Conservation (phyloP, 257 asterid species). For the Solanum tarapatanum region DNA sequence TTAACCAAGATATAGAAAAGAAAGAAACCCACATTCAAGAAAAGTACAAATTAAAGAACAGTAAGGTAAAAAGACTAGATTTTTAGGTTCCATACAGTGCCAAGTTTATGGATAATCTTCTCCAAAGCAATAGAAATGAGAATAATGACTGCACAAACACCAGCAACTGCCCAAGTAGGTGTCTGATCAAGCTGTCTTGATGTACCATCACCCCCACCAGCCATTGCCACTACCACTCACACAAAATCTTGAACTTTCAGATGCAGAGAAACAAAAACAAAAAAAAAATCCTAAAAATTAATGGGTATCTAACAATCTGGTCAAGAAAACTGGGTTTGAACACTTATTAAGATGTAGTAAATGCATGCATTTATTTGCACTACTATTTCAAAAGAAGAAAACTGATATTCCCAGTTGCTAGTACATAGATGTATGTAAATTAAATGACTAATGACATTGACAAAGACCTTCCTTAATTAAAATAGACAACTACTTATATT, state of each 20-base stretch:
- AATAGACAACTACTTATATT: not conserved
- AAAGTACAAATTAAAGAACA: not conserved
- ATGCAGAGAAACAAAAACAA: not conserved
- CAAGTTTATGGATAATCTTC: conserved; percentile 67
- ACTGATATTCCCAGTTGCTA: not conserved
- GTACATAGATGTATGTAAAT: not conserved
- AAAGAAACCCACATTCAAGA: not conserved
- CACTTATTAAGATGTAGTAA: not conserved
- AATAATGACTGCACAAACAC: conserved; percentile 68
- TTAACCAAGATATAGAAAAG: not conserved
- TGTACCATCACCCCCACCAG: conserved; percentile 18
- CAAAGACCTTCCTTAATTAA: not conserved
- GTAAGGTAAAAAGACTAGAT: not conserved
- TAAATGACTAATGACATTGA: not conserved
- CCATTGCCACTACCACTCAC: conserved; percentile 24
- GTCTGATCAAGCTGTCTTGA: conserved; percentile 58
- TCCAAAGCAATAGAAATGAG: conserved; percentile 62
- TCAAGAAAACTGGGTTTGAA: not conserved
- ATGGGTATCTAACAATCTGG: not conserved
- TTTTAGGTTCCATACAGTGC: conserved; percentile 28
- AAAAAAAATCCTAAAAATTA: not conserved
- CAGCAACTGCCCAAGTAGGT: conserved; percentile 92
- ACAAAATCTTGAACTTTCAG: not conserved
- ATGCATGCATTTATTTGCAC: not conserved
- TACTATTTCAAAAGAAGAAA: not conserved